Conservation (phyloP, 129 eudicot genomes). For the Logfia minima region DNA sequence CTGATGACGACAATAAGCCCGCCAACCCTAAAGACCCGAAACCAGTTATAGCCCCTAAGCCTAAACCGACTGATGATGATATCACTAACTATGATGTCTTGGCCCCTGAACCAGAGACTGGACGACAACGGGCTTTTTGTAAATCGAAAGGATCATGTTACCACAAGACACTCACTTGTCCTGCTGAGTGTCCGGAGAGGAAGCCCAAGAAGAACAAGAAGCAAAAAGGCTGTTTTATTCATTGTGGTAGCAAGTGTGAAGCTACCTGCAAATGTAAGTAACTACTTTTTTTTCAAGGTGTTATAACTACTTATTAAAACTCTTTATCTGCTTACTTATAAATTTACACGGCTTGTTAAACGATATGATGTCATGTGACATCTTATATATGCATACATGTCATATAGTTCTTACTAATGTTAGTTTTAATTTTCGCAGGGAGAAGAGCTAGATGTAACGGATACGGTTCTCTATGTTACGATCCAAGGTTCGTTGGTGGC, state of each 20-base stretch:
- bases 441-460: slow-evolving; percentile 47
- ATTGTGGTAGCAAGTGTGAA: slow-evolving; percentile 73
- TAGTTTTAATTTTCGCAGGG: slow-evolving; percentile 35
- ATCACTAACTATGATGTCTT: slow-evolving; percentile 37
- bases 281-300: not conserved
- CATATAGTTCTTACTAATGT: not conserved
- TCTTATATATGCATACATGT: too few species aligned
- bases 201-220: slow-evolving; percentile 71
- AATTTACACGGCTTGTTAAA: too few species aligned
- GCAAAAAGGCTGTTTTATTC: slow-evolving; percentile 63
- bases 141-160: slow-evolving; percentile 42
- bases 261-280: slow-evolving; percentile 71
- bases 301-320: not conserved
- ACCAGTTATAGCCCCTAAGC: not conserved
- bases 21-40: not conserved
- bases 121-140: slow-evolving; percentile 54
- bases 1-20: slow-evolving; percentile 26
- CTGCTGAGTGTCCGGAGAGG: slow-evolving; percentile 58
- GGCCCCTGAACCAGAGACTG: slow-evolving; percentile 39
- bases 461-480: slow-evolving; percentile 57
- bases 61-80: slow-evolving; percentile 31
- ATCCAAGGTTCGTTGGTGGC: slow-evolving; percentile 70
- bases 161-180: slow-evolving; percentile 52
- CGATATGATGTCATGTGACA: too few species aligned
- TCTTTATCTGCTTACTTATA: too few species aligned